A percentile compares a stretch with the other conserved stretches of the same genome.
phyloP scores from a whole-genome alignment of 495 filamentous ascomycete species.

The Neurospora sp. region DNA sequence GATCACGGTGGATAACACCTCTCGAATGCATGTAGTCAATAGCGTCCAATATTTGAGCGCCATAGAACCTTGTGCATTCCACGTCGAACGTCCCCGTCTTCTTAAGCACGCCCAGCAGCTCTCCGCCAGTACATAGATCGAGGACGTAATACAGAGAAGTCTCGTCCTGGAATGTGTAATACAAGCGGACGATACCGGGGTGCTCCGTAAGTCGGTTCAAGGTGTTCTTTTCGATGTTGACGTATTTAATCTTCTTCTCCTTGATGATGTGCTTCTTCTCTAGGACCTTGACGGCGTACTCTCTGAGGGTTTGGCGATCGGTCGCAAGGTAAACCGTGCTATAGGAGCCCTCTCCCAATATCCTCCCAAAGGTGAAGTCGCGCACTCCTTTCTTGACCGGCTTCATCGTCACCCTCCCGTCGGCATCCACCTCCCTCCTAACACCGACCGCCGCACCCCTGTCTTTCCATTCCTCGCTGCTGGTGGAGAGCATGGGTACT shows the following conservation, averaged over 20 bases:
- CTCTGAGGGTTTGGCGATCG: conserved; percentile 87
- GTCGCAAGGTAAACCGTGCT: conserved; percentile 93
- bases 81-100: conserved; percentile 89
- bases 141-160: conserved; percentile 93
- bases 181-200: conserved; percentile 91
- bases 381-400: conserved; percentile 93
- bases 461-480: conserved; percentile 93
- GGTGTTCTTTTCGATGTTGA: conserved; percentile 98
- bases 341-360: conserved; percentile 94
- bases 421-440: conserved; percentile 70
- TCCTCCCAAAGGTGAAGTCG: conserved; percentile 89
- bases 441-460: conserved; percentile 74
- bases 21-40: conserved; percentile 97
- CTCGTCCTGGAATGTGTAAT: conserved; percentile 98
- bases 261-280: conserved; percentile 99
- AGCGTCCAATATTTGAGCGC: conserved; percentile 90
- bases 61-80: conserved; percentile 91
- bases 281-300: conserved; percentile 97
- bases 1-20: conserved; percentile 91
- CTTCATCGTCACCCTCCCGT: conserved; percentile 70
- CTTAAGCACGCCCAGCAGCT: conserved; percentile 87
- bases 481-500: conserved; percentile 53
- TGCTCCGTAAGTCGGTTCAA: conserved; percentile 93
- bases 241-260: conserved; percentile 99
- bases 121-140: conserved; percentile 86